phyloP scores from a whole-genome alignment of 441 rosid genomes.

The Kokia cookei region DNA sequence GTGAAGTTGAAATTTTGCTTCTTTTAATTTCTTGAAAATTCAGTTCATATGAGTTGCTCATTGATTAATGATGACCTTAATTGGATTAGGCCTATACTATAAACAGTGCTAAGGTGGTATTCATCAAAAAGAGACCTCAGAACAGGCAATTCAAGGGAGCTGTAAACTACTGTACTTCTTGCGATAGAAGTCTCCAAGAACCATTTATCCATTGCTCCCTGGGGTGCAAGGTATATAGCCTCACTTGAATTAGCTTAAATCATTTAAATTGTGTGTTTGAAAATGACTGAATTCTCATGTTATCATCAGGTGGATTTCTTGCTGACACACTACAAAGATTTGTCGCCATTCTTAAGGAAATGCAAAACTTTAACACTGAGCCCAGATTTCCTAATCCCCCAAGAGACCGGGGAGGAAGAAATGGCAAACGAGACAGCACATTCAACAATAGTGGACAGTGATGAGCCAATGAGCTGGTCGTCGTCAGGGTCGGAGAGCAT shows the following conservation, averaged over 20 bases:
- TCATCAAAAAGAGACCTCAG: constrained; percentile 94
- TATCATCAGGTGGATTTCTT: constrained; percentile 73
- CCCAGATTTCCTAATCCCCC: constrained; percentile 83
- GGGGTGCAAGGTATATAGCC: constrained; percentile 68
- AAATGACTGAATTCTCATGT: background rate
- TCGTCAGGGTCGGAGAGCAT: constrained; percentile 55
- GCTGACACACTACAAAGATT: constrained; percentile 66
- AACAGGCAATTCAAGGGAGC: constrained; percentile 93
- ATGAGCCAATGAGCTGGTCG: constrained; percentile 73
- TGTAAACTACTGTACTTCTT: constrained; percentile 81
- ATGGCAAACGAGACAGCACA: constrained; percentile 44
- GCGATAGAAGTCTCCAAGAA: constrained; percentile 93
- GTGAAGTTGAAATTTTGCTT: background rate
- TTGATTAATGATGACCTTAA: background rate
- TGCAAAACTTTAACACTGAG: constrained; percentile 73
- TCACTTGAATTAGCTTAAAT: background rate
- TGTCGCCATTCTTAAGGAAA: constrained; percentile 54
- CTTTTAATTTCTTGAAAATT: background rate
- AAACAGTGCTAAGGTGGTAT: constrained; percentile 90
- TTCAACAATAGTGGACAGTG: constrained; percentile 70
- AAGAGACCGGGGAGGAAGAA: constrained; percentile 59
- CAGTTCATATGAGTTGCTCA: background rate
- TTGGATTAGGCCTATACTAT: constrained; percentile 60
- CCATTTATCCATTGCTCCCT: constrained; percentile 88
- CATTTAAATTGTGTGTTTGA: background rate